Percentiles rank a stretch among this genome's conserved stretches.
These are phyloP conservation scores for Lipomyces lipofer DNA, from an alignment of 805 yeast genomes.

Conservation along the genomic window DNA sequence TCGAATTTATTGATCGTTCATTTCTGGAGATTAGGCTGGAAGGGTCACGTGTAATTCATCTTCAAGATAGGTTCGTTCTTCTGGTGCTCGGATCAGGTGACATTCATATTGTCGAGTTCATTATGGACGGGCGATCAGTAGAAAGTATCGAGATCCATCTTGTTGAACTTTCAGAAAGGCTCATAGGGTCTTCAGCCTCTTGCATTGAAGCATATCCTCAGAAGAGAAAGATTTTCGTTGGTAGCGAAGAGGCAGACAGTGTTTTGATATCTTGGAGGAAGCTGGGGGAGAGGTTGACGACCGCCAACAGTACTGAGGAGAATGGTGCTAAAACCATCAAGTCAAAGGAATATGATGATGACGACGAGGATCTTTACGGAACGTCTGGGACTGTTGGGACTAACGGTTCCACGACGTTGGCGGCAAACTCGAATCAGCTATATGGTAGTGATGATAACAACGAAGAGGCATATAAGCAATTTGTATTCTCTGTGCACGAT, in stretches of 20 bases:
- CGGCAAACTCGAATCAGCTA: constrained; percentile 23
- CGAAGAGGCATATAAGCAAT: constrained; percentile 24
- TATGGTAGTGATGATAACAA: constrained; percentile 38
- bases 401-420: too few relatives aligned
- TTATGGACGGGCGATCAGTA: constrained; percentile 44
- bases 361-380: constrained; percentile 33
- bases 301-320: constrained; percentile 1
- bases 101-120: constrained; percentile 43
- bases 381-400: constrained; percentile 3
- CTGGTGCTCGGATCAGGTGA: constrained; percentile 49
- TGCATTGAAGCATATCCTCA: constrained; percentile 11
- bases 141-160: constrained; percentile 32
- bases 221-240: constrained; percentile 51
- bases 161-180: constrained; percentile 2
- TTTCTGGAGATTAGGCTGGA: constrained; percentile 57
- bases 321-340: background rate
- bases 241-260: constrained; percentile 62
- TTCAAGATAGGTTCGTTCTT: constrained; percentile 43
- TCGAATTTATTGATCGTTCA: constrained; percentile 51
- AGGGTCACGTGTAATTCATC: constrained; percentile 45
- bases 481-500: constrained; percentile 53
- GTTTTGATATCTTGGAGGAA: constrained; percentile 48
- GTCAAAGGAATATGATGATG: constrained; percentile 32
- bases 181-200: constrained; percentile 19
- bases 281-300: constrained; percentile 13